Percentiles rank a stretch among this genome's conserved stretches.
Evolutionary conservation across 192 early-diverging fungal species (phyloP).

Genomic region (Ambispora gerdemannii): DNA sequence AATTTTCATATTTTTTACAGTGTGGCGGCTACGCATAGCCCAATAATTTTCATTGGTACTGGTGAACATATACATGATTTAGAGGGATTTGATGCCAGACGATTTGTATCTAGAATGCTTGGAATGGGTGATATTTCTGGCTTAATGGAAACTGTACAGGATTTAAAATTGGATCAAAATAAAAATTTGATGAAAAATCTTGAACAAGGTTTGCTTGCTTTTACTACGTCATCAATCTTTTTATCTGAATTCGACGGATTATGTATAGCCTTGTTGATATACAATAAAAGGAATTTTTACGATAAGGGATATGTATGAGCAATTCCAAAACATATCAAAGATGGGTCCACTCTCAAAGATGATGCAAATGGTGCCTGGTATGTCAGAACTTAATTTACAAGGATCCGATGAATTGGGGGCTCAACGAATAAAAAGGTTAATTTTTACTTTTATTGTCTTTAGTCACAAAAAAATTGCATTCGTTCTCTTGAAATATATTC

Average conservation of each 20-base stretch:
- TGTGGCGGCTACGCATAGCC: slow-evolving; percentile 89
- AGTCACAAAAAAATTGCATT: not conserved
- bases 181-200: slow-evolving; percentile 87
- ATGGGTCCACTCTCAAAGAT: slow-evolving; percentile 93
- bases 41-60: slow-evolving; percentile 94
- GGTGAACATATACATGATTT: slow-evolving; percentile 97
- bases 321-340: slow-evolving; percentile 81
- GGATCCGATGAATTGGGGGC: slow-evolving; percentile 55
- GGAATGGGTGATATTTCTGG: slow-evolving; percentile 91
- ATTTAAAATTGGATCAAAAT: slow-evolving; percentile 84
- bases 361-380: slow-evolving; percentile 64
- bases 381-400: slow-evolving; percentile 51
- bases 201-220: slow-evolving; percentile 54
- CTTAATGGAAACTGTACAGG: slow-evolving; percentile 85
- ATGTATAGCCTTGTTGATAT: not conserved
- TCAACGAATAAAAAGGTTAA: slow-evolving; percentile 51
- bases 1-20: slow-evolving; percentile 36
- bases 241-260: not conserved
- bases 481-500: too few relatives aligned
- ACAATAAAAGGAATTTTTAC: slow-evolving; percentile 65
- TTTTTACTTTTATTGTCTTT: not conserved
- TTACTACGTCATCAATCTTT: not conserved
- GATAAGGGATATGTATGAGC: slow-evolving; percentile 92
- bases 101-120: slow-evolving; percentile 91
- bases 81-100: slow-evolving; percentile 81